phyloP scores from a whole-genome alignment of 169 alveolate genomes.

The Plasmodium yoelii region DNA sequence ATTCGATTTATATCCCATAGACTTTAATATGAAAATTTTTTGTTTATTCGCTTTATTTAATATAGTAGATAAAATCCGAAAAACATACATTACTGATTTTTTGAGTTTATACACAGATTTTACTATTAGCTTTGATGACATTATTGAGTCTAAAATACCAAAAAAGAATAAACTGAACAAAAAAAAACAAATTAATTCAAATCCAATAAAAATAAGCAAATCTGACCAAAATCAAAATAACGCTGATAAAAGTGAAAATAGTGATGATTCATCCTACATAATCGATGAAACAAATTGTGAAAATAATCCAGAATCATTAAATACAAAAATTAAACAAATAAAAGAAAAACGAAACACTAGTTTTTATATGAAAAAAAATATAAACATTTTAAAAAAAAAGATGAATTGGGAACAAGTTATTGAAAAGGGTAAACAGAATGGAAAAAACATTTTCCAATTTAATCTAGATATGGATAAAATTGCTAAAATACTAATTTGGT shows the following conservation, averaged over 20 bases:
- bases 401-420: constrained; percentile 36
- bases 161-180: not conserved
- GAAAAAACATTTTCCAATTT: constrained; percentile 9
- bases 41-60: constrained; percentile 51
- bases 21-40: constrained; percentile 64
- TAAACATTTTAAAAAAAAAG: constrained; percentile 31
- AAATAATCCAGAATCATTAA: not conserved
- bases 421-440: constrained; percentile 37
- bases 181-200: not conserved
- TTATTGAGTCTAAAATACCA: constrained; percentile 20
- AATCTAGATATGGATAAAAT: constrained; percentile 50
- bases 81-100: constrained; percentile 32
- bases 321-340: not conserved
- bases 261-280: not conserved
- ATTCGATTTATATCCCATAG: constrained; percentile 36
- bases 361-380: constrained; percentile 35
- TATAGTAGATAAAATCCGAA: constrained; percentile 40
- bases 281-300: not conserved
- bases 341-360: constrained; percentile 43
- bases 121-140: constrained; percentile 39
- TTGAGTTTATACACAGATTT: constrained; percentile 6
- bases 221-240: not conserved
- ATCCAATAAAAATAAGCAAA: no score
- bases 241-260: not conserved
- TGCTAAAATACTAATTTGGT: constrained; percentile 35